Conservation (phyloP, 177 flowering plant genomes). For the Vitis hybrid region DNA sequence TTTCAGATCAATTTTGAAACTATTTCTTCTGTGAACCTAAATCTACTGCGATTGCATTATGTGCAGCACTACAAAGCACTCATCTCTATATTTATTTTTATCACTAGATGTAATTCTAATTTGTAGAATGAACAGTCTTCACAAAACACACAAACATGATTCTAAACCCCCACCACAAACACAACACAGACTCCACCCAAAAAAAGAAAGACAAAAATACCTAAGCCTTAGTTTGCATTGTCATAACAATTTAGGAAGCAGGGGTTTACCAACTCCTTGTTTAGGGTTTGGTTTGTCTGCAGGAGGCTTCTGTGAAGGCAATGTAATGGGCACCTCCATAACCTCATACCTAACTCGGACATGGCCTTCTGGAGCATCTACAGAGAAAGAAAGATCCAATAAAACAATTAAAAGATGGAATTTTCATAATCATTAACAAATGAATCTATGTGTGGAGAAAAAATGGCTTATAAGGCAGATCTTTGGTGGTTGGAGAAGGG, state of each 20-base stretch:
- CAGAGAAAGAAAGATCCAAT: conserved; percentile 11
- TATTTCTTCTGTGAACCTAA: no score
- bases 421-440: background rate
- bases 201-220: background rate
- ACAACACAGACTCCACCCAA: background rate
- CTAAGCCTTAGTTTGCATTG: background rate
- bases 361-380: conserved; percentile 61
- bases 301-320: conserved; percentile 89
- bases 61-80: no score
- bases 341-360: conserved; percentile 80
- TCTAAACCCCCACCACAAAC: no score
- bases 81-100: no score
- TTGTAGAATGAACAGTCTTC: no score
- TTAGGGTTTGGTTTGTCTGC: conserved; percentile 95
- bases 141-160: no score
- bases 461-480: background rate
- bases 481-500: background rate
- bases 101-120: no score
- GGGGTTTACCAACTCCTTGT: conserved; percentile 84
- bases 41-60: no score
- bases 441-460: no score
- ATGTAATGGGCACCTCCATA: conserved; percentile 64
- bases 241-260: background rate
- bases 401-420: background rate
- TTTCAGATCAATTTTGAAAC: no score